Evolutionary conservation across 2,329 filamentous ascomycete genomes (phyloP).

Genomic region (Exophiala phaeomuriformis): DNA sequence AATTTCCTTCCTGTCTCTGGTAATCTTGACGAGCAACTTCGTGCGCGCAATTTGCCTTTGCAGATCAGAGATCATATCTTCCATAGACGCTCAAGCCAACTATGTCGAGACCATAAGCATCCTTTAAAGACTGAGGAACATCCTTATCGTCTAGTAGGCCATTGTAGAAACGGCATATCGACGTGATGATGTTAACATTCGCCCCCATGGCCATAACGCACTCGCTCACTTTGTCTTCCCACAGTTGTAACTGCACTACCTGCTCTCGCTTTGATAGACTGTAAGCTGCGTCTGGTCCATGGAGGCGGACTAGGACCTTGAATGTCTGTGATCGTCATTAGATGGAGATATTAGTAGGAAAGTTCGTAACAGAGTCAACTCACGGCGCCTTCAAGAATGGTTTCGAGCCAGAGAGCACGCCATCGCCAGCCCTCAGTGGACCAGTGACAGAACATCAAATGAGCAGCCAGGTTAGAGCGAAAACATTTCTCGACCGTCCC

Average conservation of each 20-base stretch:
- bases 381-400: not conserved
- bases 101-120: slow-evolving; percentile 22
- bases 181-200: slow-evolving; percentile 31
- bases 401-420: slow-evolving; percentile 30
- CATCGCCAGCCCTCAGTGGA: slow-evolving; percentile 39
- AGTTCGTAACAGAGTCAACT: not conserved
- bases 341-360: not conserved
- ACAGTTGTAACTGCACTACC: slow-evolving; percentile 34
- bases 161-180: slow-evolving; percentile 25
- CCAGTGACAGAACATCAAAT: slow-evolving; percentile 38
- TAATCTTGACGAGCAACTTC: slow-evolving; percentile 32
- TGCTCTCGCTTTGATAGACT: slow-evolving; percentile 26
- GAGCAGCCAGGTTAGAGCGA: slow-evolving; percentile 33
- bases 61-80: slow-evolving; percentile 33
- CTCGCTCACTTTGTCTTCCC: slow-evolving; percentile 37
- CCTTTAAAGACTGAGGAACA: slow-evolving; percentile 31
- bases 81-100: slow-evolving; percentile 29
- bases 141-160: slow-evolving; percentile 34
- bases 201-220: slow-evolving; percentile 29
- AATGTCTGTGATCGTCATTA: slow-evolving; percentile 14
- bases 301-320: slow-evolving; percentile 24
- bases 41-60: slow-evolving; percentile 35
- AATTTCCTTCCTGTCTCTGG: slow-evolving; percentile 34
- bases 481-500: slow-evolving; percentile 32
- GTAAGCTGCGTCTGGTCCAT: slow-evolving; percentile 4